Conservation (phyloP, 495 filamentous ascomycete species). For the Parachaetomium inaequale region DNA sequence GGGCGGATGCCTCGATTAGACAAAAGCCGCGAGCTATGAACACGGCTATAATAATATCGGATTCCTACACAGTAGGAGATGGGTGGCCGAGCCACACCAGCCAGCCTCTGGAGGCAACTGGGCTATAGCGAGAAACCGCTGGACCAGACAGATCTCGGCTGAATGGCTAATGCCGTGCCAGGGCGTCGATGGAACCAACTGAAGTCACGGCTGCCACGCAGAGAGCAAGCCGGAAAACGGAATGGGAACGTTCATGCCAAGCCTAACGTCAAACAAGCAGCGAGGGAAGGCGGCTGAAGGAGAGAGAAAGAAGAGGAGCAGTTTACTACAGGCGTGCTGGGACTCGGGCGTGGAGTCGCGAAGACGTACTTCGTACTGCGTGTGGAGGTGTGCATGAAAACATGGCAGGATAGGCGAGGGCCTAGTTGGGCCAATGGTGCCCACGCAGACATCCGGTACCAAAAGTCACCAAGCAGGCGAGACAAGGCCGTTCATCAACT, state of each 20-base stretch:
- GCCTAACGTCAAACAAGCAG: constrained; percentile 15
- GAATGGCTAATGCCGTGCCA: constrained; percentile 54
- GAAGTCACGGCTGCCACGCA: constrained; percentile 36
- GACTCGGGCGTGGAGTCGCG: constrained; percentile 24
- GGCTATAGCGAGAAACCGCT: constrained; percentile 43
- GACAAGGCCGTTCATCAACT: constrained; percentile 31
- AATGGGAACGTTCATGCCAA: constrained; percentile 27
- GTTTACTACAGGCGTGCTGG: constrained; percentile 24
- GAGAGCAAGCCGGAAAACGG: constrained; percentile 33
- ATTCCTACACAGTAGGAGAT: constrained; percentile 27
- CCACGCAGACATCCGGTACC: constrained; percentile 34
- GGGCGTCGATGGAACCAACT: constrained; percentile 45
- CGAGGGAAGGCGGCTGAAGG: constrained; percentile 14
- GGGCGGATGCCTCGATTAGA: constrained; percentile 37
- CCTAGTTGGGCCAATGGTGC: constrained; percentile 29
- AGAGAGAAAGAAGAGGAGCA: constrained; percentile 8
- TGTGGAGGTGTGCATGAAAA: constrained; percentile 30
- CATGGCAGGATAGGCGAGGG: constrained; percentile 24
- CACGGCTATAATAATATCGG: constrained; percentile 39
- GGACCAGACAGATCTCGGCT: constrained; percentile 47
- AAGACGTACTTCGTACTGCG: constrained; percentile 21
- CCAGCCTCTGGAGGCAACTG: constrained; percentile 22
- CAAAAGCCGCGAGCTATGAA: constrained; percentile 41
- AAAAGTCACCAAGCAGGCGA: constrained; percentile 22
- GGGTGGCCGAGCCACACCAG: constrained; percentile 50